Base-by-base conservation (phyloP, 805 yeast species). In the Cephaloascus fragrans region DNA sequence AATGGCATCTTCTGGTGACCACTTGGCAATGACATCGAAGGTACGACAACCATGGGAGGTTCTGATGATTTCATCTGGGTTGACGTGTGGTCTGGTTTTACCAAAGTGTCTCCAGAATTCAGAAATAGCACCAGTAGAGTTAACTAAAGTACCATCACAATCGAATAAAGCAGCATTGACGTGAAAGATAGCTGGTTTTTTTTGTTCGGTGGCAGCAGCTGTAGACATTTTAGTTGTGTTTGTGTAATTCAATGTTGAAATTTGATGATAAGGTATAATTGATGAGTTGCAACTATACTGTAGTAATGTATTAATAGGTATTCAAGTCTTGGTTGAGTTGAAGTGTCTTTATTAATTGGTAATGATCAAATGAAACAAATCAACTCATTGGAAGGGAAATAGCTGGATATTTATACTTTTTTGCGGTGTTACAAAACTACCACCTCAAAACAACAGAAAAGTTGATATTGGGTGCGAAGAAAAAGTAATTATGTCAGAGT, bases 21-120 rank as follows among this genome's bases (percentile, higher is more conserved):
- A 79, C 55, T 73, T 74, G 48, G 75, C 75, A 55, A 84, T 74
- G 31, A 83, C 82, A 52, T 86, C 95, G 48, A 74, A 74, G 26
- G 94, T 84, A 61, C 95, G 74, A 56, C 85, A 79, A 32, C 95
- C 95, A 61, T 86, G 95, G 28, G 83, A 73, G 39, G 80, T 75
- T 58, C 77, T 73, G 56, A 83, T 76, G 40, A 84, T 81, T 50
- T 80, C 77, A 46, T 76, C 79, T 15, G 84, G 75, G 58, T 79
- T 76, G 41, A 81, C 79, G 53, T 73, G 74, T 44, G 86, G 77
- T 61, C 82, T 74, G 52, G 74, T 69, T 51, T 69, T 67, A 47
- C 83, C 84, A 53, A 83, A 73, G 43, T 77, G 80, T 51, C 73
- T 74, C 95, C 95, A 86, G 65, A 84, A 77, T 52, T 77, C 82